Evolutionary conservation across 2,329 filamentous ascomycete genomes (phyloP).

Genomic region (Acephala macrosclerotiorum): DNA sequence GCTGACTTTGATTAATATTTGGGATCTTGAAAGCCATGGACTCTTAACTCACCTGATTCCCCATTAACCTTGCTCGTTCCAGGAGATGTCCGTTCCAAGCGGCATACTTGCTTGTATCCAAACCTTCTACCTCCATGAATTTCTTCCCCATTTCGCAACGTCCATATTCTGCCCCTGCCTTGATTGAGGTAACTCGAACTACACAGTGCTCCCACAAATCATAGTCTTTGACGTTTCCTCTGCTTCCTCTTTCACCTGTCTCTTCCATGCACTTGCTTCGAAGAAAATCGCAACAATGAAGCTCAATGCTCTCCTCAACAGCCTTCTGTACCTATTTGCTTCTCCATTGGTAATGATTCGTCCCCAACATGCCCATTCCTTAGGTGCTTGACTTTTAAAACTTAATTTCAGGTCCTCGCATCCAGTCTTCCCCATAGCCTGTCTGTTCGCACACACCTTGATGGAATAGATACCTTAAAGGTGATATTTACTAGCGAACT

Average conservation of each 20-base stretch:
- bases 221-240: background rate
- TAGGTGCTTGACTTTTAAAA: background rate
- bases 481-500: background rate
- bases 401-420: background rate
- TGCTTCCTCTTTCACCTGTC: background rate
- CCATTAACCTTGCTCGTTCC: too few relatives aligned
- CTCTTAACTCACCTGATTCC: too few relatives aligned
- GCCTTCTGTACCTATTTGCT: background rate
- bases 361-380: background rate
- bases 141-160: too few relatives aligned
- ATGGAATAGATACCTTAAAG: background rate
- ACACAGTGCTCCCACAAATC: too few relatives aligned
- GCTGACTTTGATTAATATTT: too few relatives aligned
- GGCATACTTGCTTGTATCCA: too few relatives aligned
- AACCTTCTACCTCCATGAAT: too few relatives aligned
- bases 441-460: background rate
- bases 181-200: too few relatives aligned
- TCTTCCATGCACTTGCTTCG: background rate
- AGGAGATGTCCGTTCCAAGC: too few relatives aligned
- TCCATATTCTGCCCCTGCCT: too few relatives aligned
- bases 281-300: background rate
- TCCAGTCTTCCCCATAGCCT: background rate
- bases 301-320: background rate
- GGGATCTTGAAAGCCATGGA: too few relatives aligned
- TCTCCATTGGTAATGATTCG: background rate